phyloP scores from a whole-genome alignment of 108 stramenopile species.

The Parietichytrium sp. region DNA sequence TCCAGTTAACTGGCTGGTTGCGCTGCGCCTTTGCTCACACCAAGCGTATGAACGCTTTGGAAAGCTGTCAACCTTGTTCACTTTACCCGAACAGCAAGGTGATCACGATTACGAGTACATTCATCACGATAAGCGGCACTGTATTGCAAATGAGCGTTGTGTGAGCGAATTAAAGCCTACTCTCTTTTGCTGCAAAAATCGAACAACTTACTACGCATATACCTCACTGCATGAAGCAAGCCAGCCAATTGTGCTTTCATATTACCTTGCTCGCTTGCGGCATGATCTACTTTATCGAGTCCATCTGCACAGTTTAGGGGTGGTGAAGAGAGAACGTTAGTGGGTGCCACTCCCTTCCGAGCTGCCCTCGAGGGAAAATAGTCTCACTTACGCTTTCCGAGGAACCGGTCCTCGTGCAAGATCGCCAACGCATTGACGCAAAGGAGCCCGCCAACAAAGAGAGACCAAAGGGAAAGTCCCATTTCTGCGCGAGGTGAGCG shows the following conservation, averaged over 20 bases:
- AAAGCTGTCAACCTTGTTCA: too few relatives aligned
- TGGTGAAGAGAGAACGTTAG: background rate
- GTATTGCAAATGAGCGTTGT: too few relatives aligned
- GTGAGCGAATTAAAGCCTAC: too few relatives aligned
- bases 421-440: constrained; percentile 26
- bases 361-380: background rate
- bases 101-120: background rate
- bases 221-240: constrained; percentile 28
- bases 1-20: too few relatives aligned
- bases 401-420: constrained; percentile 32
- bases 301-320: background rate
- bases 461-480: constrained; percentile 14
- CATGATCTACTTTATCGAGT: background rate
- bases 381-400: background rate
- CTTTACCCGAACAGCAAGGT: constrained; percentile 12
- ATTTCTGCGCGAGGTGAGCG: too few relatives aligned
- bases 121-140: constrained; percentile 33
- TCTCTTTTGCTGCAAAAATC: too few relatives aligned
- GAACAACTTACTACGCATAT: constrained; percentile 20
- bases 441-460: constrained; percentile 14
- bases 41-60: too few relatives aligned
- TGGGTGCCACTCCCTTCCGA: background rate
- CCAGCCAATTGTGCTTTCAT: constrained; percentile 19
- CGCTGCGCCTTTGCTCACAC: too few relatives aligned
- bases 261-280: constrained; percentile 19